Conservation (phyloP, 768 basidiomycete genomes). For the Hygrophorus russula region DNA sequence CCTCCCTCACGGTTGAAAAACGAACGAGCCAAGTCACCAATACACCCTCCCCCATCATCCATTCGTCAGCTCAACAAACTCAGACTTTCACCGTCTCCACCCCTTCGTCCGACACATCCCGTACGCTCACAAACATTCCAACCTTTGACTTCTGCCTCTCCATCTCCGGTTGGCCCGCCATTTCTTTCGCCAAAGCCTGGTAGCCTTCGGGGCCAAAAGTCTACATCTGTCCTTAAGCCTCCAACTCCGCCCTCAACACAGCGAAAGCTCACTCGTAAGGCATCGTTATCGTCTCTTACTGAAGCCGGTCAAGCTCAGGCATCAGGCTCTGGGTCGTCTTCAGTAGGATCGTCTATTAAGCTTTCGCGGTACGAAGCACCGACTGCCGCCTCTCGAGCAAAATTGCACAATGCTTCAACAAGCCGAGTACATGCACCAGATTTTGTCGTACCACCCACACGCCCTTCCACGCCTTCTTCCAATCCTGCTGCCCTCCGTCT, state of each 20-base stretch:
- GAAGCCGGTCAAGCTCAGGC: constrained; percentile 48
- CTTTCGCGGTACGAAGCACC: constrained; percentile 62
- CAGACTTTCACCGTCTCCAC: constrained; percentile 60
- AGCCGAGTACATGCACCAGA: constrained; percentile 49
- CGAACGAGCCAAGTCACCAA: constrained; percentile 65
- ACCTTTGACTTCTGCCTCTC: constrained; percentile 38
- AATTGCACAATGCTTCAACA: constrained; percentile 54
- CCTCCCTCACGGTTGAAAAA: constrained; percentile 52
- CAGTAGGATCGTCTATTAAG: constrained; percentile 25
- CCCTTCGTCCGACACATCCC: constrained; percentile 32
- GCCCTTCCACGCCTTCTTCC: constrained; percentile 71
- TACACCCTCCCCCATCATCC: constrained; percentile 60
- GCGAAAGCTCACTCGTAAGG: constrained; percentile 61
- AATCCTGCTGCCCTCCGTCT: constrained; percentile 69
- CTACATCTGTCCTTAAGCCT: constrained; percentile 71
- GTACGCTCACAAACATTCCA: constrained; percentile 53
- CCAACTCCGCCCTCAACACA: constrained; percentile 56
- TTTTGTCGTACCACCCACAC: constrained; percentile 61
- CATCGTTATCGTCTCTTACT: constrained; percentile 66
- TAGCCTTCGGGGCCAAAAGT: constrained; percentile 75
- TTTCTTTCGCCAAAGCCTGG: constrained; percentile 61
- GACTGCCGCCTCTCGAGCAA: constrained; percentile 75
- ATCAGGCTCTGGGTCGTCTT: constrained; percentile 37
- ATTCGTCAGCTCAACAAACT: constrained; percentile 58
- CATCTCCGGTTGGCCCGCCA: constrained; percentile 35